A percentile compares a stretch with the other conserved stretches of the same genome.
Evolutionary conservation across 495 filamentous ascomycete genomes (phyloP).

Genomic region (Trichoderma virens): DNA sequence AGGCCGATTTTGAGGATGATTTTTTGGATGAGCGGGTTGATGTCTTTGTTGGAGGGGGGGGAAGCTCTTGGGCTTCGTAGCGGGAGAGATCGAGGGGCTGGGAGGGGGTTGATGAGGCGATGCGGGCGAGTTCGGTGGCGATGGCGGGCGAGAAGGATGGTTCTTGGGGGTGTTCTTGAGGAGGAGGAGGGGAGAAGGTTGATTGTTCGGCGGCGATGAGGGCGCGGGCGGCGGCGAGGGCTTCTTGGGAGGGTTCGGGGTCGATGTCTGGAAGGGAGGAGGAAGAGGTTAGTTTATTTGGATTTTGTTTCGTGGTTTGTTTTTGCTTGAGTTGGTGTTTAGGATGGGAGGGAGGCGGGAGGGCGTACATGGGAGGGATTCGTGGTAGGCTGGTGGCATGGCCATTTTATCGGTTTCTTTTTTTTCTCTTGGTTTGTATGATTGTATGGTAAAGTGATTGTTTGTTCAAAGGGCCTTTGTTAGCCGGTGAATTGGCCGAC

Average conservation of each 20-base stretch:
- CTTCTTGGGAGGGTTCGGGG: constrained; percentile 49
- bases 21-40: too few species aligned
- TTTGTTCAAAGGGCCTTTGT: neutral
- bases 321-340: constrained; percentile 7
- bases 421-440: neutral
- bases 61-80: constrained; percentile 59
- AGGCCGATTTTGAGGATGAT: constrained; percentile 9
- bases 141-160: constrained; percentile 53
- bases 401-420: neutral
- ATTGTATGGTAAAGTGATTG: too few species aligned
- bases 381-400: constrained; percentile 38
- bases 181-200: constrained; percentile 34
- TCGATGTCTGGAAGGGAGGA: constrained; percentile 57
- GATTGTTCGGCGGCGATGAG: constrained; percentile 55
- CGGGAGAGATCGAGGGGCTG: constrained; percentile 68
- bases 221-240: constrained; percentile 49
- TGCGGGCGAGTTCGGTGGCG: constrained; percentile 47
- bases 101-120: constrained; percentile 39
- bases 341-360: constrained; percentile 8
- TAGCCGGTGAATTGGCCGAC: neutral
- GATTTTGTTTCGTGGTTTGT: neutral
- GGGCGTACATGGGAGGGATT: constrained; percentile 73
- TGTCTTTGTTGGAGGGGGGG: constrained; percentile 10
- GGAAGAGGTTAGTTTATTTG: constrained; percentile 16
- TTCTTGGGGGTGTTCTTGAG: constrained; percentile 17